phyloP scores from a whole-genome alignment of 495 filamentous ascomycete species.

The Neurospora sp. region DNA sequence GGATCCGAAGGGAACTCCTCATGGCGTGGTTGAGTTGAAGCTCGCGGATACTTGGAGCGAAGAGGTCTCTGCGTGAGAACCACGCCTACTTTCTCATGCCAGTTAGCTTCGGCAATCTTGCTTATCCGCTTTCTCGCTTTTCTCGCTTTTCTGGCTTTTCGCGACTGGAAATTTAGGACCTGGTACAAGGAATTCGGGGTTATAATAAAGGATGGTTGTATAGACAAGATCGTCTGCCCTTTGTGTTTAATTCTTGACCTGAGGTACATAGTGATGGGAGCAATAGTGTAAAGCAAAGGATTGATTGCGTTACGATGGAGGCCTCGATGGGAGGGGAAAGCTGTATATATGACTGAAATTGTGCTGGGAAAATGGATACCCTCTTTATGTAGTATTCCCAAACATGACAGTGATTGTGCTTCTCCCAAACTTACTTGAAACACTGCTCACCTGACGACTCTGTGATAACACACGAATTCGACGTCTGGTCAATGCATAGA shows the following conservation, averaged over 20 bases:
- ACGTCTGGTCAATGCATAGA: neutral
- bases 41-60: neutral
- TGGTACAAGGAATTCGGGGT: neutral
- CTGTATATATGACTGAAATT: neutral
- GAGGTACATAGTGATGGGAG: neutral
- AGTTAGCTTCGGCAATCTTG: no score
- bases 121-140: no score
- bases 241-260: neutral
- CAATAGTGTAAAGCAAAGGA: neutral
- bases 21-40: slow-evolving; percentile 20
- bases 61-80: neutral
- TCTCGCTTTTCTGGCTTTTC: no score
- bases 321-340: neutral
- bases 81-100: neutral
- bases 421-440: neutral
- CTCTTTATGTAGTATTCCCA: neutral
- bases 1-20: slow-evolving; percentile 11
- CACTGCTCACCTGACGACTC: neutral
- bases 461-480: neutral
- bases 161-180: no score
- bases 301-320: neutral
- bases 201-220: neutral
- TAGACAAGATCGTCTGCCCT: neutral
- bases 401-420: neutral
- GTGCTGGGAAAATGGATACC: neutral